Evolutionary conservation across 1,284 basidiomycete species (phyloP), one percentile per base, ranked within the genome.

Genomic region (Coniferiporia weirii): DNA sequence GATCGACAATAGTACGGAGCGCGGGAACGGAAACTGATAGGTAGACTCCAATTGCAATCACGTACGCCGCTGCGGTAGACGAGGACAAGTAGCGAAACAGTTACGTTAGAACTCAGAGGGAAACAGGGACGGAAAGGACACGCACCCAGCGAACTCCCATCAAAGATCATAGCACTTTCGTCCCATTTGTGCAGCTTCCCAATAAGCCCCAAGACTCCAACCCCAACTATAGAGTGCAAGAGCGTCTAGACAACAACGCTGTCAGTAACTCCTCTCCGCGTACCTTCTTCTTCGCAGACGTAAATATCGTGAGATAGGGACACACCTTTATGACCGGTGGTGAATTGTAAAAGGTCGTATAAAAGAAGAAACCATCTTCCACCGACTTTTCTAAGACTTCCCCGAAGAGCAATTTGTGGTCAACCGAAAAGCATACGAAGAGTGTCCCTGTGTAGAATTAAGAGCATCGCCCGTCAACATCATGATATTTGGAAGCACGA

Each of bases 81-180:
- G 54, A 50, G 34, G 50, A 34, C 54, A 45, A 22, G 9, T 35
- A 52, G 15, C 20, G 20, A 54, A 48, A 61, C 38, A 40, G 38
- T 40, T 15, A 40, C 12, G 38, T 40, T 40, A 52, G 45, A 32
- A 56, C n/a, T 19, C 40, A 19, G 7, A 13, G 10, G 52, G 54
- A n/a, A 43, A 17, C 7, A 57, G 19, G 59, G 35, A 12, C 50
- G 54, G 40, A 43, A 12, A 6, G 13, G 22, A 19, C 3, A 61
- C 79, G 66, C 65, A 93, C 92, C 89, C 61, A 95, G 74, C 64
- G 84, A 85, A 32, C 87, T 85, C 43, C 93, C 93, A 72, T 95
- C 93, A 70, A 96, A 96, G 76, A 91, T 93, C 75, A 94, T 82
- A 13, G 93, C 93, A 66, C 88, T 91, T 67, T 95, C 93, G 70